These are phyloP conservation scores for Adansonia rubrostipa DNA, from an alignment of 441 rosid species.

Conservation along the genomic window DNA sequence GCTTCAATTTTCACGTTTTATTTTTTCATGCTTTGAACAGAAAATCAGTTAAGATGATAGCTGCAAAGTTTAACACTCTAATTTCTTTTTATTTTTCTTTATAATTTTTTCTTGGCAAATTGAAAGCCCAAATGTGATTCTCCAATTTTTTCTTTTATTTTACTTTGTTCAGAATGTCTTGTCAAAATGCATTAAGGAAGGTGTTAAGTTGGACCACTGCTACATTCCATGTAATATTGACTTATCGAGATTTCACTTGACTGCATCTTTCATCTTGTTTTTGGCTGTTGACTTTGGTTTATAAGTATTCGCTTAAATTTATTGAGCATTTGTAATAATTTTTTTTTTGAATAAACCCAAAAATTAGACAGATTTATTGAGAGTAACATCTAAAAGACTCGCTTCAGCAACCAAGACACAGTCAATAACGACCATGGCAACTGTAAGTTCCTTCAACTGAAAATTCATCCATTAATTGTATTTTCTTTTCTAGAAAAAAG, in stretches of 20 bases:
- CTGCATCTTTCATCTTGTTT: not conserved
- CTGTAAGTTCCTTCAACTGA: constrained; percentile 44
- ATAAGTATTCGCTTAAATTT: not conserved
- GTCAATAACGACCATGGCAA: constrained; percentile 64
- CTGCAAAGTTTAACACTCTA: not conserved
- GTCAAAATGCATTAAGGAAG: constrained; percentile 21
- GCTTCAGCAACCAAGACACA: constrained; percentile 39
- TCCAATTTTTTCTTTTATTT: not conserved
- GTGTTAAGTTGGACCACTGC: constrained; percentile 11
- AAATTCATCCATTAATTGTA: constrained; percentile 2
- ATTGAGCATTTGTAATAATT: constrained; percentile 25
- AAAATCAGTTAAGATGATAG: not conserved
- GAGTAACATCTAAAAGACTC: constrained; percentile 53
- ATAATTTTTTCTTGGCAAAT: not conserved
- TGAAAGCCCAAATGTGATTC: not conserved
- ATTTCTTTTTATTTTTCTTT: not conserved
- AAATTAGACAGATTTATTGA: constrained; percentile 76
- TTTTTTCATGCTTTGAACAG: not conserved
- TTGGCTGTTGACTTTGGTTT: not conserved
- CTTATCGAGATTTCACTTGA: not conserved
- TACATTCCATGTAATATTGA: constrained; percentile 19
- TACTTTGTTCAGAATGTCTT: constrained; percentile 19
- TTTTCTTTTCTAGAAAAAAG: not conserved
- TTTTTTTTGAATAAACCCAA: constrained; percentile 30
- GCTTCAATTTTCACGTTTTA: not conserved